Base-by-base conservation (phyloP, 2,329 filamentous ascomycete species). In the Exophiala alcalophila region DNA sequence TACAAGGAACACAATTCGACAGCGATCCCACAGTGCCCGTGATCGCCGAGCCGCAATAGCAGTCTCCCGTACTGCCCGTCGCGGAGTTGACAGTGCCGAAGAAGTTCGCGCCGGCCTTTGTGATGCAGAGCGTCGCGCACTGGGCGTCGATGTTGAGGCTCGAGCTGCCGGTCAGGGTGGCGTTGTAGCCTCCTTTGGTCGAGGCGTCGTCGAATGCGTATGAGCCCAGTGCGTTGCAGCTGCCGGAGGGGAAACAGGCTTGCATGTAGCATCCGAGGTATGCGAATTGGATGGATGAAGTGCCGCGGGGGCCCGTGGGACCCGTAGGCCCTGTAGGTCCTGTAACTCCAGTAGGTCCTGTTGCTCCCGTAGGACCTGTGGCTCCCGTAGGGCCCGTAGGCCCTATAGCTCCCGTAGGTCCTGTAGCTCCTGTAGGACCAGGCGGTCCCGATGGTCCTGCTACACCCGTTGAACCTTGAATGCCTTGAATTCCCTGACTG, bases 191-290 rank as follows among this genome's bases (percentile, higher is more conserved):
- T 21, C 47, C 47, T 4, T 15, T 21, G 1, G 24, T 47, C 10
- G 28, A n/a, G 16, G n/a, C 12, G 24, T 25, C 32, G 29, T 45
- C 45, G 23, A 49, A 34, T 0, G 21, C 45, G 14, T 49, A 49
- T 10, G 15, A 30, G 4, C 35, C 34, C 9, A 34, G 3, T 4
- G 18, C 1, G 20, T 15, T 32, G 11, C 19, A 32, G 4, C 5
- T 24, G 25, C 19, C 27, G 6, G 5, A 11, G 5, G 23, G 10
- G 12, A 24, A 15, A 33, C 46, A 52, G 10, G 34, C 21, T 27
- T 52, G 46, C 19, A 15, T 7, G 24, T 27, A 52, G 28, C 49
- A 51, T n/a, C 48, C 48, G 6, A 40, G 15, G 21, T 37, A 47
- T n/a, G 45, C 38, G 35, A 44, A 51, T n/a, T 35, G 37, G 11